phyloP scores from a whole-genome alignment of 345 rosid genomes.

The Psidium friedrichsthalianum region DNA sequence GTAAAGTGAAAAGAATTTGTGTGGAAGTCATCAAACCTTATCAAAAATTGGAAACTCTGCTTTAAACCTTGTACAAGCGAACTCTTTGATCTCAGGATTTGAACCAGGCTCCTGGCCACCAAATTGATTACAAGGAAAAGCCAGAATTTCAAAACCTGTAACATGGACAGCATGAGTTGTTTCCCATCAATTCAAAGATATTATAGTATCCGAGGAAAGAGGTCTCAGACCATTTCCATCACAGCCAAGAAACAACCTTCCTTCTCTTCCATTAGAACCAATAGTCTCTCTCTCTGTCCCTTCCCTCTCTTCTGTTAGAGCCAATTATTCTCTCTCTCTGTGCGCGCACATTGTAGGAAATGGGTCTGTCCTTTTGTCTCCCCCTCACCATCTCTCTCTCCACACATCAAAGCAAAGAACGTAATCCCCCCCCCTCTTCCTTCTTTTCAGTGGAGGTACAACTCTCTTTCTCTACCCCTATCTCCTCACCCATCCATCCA shows the following conservation, averaged over 20 bases:
- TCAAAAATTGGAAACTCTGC: slow-evolving; percentile 93
- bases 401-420: neutral
- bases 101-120: slow-evolving; percentile 84
- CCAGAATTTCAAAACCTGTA: slow-evolving; percentile 77
- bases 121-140: slow-evolving; percentile 95
- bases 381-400: neutral
- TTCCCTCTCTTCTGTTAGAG: too few species aligned
- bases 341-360: too few species aligned
- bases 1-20: neutral
- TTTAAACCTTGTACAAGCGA: slow-evolving; percentile 75
- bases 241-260: neutral
- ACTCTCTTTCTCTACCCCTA: neutral
- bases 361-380: neutral
- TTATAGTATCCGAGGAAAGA: neutral
- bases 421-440: too few species aligned
- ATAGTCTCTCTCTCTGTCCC: neutral
- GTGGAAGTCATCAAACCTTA: slow-evolving; percentile 28
- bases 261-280: neutral
- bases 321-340: too few species aligned
- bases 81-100: slow-evolving; percentile 66
- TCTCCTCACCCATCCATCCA: neutral
- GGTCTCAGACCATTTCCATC: neutral
- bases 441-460: neutral
- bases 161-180: neutral
- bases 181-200: neutral